Evolutionary conservation across 257 asterid genomes (phyloP), one percentile per base, ranked within the genome.

Genomic region (Nicotiana undulata): DNA sequence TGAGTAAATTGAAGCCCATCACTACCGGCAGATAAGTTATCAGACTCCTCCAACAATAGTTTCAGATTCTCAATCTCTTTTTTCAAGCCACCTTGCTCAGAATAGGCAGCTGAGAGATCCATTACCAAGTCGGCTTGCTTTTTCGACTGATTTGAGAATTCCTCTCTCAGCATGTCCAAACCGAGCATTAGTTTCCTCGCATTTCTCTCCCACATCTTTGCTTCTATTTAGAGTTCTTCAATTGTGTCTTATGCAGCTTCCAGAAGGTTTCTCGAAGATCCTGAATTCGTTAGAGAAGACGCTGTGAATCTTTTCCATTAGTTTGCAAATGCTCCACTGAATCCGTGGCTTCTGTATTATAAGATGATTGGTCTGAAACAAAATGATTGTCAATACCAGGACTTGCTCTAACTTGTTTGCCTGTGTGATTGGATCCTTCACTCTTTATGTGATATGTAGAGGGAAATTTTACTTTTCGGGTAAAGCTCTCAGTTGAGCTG

Each of bases 191-290:
- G 86, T 79, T 91, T 95, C 88, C 97, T 81, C 1, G 99, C 95
- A 77, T 92, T 93, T 85, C 97, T 92, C 90, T 95, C 98, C 98
- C 98, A 95, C 97, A 92, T 93, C 65, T 93, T 92, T 85, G 99
- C 97, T 90, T 92, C 97, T 79, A 90, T 92, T 10, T 93, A 90
- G 56, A 95, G 91, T 80, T 95, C 97, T 65, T 90, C 94, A 76
- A 90, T 92, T 4, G 94, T 85, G 52, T 80, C 89, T 88, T 91
- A 96, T 63, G 93, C 97, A 80, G 87, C 93, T 85, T 92, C 97
- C 60, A 87, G 90, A 78, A 86, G 93, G 81, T 80, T 84, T 37
- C 77, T 87, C 17, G 93, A 89, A 66, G 93, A 89, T 79, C 87
- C 87, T 34, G 70, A 51, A 68, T 83, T 86, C 26, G 64, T 44